Percentiles rank a stretch among this genome's conserved stretches.
These are phyloP conservation scores for Solanum rostratum DNA, from an alignment of 257 asterid species.

Conservation along the genomic window DNA sequence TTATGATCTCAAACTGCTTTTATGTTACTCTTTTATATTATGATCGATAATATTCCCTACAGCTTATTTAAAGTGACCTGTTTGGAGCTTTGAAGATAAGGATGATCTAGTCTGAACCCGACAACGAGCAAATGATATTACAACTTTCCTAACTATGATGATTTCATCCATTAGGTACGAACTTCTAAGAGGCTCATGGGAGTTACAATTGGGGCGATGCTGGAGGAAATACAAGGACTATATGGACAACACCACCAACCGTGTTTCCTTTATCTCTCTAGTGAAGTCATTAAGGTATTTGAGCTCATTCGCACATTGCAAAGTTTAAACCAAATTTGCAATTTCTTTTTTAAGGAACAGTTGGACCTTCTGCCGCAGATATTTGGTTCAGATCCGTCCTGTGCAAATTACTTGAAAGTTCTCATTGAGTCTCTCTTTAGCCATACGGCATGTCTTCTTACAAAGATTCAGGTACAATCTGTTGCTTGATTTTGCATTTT, in stretches of 20 bases:
- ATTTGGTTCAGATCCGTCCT: conserved; percentile 92
- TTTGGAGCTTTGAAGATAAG: background rate
- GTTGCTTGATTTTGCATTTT: background rate
- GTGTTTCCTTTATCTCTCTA: conserved; percentile 86
- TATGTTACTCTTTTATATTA: background rate
- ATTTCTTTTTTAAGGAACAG: conserved; percentile 5
- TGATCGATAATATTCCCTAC: background rate
- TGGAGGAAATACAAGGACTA: conserved; percentile 86
- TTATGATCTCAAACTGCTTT: background rate
- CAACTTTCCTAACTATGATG: background rate
- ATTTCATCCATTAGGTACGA: conserved; percentile 46
- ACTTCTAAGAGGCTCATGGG: conserved; percentile 89
- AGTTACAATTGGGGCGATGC: conserved; percentile 83
- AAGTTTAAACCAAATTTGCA: background rate
- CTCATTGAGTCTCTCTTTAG: conserved; percentile 87
- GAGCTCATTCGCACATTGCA: background rate
- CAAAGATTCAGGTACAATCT: conserved; percentile 49
- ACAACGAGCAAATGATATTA: background rate
- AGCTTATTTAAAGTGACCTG: background rate
- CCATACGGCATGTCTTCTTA: conserved; percentile 64
- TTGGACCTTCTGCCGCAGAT: conserved; percentile 38
- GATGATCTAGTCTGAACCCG: background rate
- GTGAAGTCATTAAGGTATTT: conserved; percentile 91
- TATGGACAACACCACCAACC: conserved; percentile 83
- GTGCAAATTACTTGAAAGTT: conserved; percentile 68